Evolutionary conservation across 805 yeast genomes (phyloP), one percentile per base, ranked within the genome.

Genomic region (Teunomyces aglyptinius): DNA sequence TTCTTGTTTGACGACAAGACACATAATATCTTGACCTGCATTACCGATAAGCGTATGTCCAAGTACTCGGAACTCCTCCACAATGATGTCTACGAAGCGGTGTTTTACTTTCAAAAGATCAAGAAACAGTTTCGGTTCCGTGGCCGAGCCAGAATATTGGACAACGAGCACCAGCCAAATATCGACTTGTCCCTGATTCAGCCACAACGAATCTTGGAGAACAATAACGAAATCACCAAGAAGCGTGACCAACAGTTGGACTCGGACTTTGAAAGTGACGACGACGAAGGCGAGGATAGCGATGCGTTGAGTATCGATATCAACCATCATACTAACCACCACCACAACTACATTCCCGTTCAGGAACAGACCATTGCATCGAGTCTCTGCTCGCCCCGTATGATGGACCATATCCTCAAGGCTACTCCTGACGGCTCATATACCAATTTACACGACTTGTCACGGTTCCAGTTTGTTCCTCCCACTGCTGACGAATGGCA

Each of bases 121-220:
- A 76, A 77, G 60, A 84, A 78, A 57, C 96, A 89, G 65, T 86
- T 83, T 60, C 71, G 96, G 54, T 71, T 89, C 50, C 75, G 82
- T 47, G 96, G 96, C 10, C 63, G 70, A 22, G 86, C 86, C 11
- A 75, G 81, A 50, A 57, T 71, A 28, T 60, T 72, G 28, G 75
- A 70, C 53, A 59, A 56, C 43, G 51, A 50, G 8, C 53, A 62
- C 47, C 53, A 53, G 15, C 77, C 77, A 1, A 47, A 49, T 16
- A 56, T 70, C 36, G 71, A 67, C 46, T 52, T 68, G 42, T 53
- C 65, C 15, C 55, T 52, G 31, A 57, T 66, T 38, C 67, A 63
- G 48, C 70, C 70, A 2, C 57, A 44, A 22, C 55, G 20, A 16
- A 28, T 41, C 29, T 53, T 61, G 40, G 54, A 55, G 39, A 56